phyloP scores from a whole-genome alignment of 169 alveolate genomes.

The Plasmodium yoelii region DNA sequence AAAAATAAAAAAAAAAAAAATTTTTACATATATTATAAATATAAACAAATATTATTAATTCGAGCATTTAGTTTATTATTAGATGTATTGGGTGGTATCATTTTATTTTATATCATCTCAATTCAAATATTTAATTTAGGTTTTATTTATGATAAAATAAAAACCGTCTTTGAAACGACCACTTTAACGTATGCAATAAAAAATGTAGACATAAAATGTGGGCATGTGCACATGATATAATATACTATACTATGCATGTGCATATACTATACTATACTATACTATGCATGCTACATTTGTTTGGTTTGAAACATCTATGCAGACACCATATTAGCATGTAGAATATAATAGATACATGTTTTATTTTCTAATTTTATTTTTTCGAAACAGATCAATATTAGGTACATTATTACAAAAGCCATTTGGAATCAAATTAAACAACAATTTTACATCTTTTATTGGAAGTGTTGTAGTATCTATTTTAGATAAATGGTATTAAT shows the following conservation, averaged over 20 bases:
- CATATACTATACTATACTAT: too few relatives aligned
- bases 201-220: too few relatives aligned
- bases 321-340: too few relatives aligned
- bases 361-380: too few relatives aligned
- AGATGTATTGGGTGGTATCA: conserved; percentile 16
- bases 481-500: conserved; percentile 51
- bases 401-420: conserved; percentile 66
- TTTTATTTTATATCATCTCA: conserved; percentile 7
- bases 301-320: too few relatives aligned
- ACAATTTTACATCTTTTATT: conserved; percentile 68
- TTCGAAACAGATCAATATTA: conserved; percentile 26
- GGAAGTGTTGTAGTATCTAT: conserved; percentile 54
- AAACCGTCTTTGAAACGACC: conserved; percentile 21
- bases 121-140: conserved; percentile 8
- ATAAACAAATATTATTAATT: conserved; percentile 44
- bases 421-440: conserved; percentile 44
- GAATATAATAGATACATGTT: too few relatives aligned
- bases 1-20: conserved; percentile 13
- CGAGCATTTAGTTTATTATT: conserved; percentile 19
- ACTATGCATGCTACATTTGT: too few relatives aligned
- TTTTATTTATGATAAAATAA: conserved; percentile 4
- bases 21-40: conserved; percentile 9
- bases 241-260: too few relatives aligned
- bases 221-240: too few relatives aligned
- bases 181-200: conserved; percentile 34